Conservation (phyloP, 345 rosid genomes). For the Moricandia moricandioides region DNA sequence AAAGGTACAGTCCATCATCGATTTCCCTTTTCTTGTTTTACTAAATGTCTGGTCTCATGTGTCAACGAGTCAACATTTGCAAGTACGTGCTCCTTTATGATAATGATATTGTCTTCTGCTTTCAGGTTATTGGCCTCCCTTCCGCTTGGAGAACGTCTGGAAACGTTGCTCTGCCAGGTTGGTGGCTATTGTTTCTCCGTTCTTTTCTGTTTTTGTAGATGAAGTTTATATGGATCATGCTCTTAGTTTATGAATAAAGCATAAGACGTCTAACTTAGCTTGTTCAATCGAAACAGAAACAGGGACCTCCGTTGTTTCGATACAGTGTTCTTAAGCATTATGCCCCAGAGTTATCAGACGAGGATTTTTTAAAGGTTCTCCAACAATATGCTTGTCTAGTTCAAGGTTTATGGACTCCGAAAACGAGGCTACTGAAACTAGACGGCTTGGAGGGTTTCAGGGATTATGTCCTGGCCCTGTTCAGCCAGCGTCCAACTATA, state of each 20-base stretch:
- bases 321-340: slow-evolving; percentile 63
- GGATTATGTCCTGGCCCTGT: slow-evolving; percentile 53
- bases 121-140: slow-evolving; percentile 66
- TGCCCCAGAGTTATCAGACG: slow-evolving; percentile 50
- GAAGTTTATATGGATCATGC: background rate
- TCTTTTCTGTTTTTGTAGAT: too few relatives aligned
- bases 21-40: background rate
- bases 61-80: slow-evolving; percentile 5
- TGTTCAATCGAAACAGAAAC: slow-evolving; percentile 8
- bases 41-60: slow-evolving; percentile 7
- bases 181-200: slow-evolving; percentile 30
- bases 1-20: slow-evolving; percentile 43
- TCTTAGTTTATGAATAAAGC: too few relatives aligned
- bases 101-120: slow-evolving; percentile 11
- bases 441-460: slow-evolving; percentile 38
- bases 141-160: slow-evolving; percentile 65
- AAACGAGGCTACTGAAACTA: slow-evolving; percentile 44
- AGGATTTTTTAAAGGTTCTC: slow-evolving; percentile 55
- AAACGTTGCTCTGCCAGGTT: slow-evolving; percentile 74
- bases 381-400: slow-evolving; percentile 58
- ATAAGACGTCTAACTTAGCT: slow-evolving; percentile 3
- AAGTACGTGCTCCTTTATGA: background rate
- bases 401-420: slow-evolving; percentile 87
- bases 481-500: slow-evolving; percentile 31
- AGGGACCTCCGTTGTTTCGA: slow-evolving; percentile 61